Evolutionary conservation across 148 eudicot species (phyloP).

Genomic region (Rhododendron ovatum): DNA sequence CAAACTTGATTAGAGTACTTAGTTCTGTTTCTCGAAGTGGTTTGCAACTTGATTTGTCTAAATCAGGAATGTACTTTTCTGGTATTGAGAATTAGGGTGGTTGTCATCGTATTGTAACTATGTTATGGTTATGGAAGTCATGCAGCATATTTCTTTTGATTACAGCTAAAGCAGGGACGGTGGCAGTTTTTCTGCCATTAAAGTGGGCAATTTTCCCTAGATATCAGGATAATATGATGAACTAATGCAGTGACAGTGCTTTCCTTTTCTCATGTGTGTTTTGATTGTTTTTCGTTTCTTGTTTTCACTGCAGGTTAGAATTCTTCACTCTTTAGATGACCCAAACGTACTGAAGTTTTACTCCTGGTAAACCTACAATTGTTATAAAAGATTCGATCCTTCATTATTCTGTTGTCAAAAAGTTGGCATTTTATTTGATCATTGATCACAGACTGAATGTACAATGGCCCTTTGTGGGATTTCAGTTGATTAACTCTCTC

Average conservation of each 20-base stretch:
- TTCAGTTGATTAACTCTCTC: not conserved
- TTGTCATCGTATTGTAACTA: not conserved
- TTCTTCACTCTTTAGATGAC: slow-evolving; percentile 75
- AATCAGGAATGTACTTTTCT: not conserved
- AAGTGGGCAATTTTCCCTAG: not conserved
- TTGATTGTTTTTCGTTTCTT: not conserved
- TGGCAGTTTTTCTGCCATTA: not conserved
- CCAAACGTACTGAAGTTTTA: slow-evolving; percentile 77
- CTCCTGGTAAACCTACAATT: slow-evolving; percentile 52
- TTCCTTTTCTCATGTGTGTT: not conserved
- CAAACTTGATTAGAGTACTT: not conserved
- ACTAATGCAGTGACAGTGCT: not conserved
- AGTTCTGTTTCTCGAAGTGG: not conserved
- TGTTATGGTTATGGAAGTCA: not conserved
- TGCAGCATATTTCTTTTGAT: not conserved
- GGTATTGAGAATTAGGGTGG: not conserved
- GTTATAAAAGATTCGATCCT: not conserved
- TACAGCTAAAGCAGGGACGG: not conserved
- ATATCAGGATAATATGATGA: not conserved
- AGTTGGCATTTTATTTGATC: not conserved
- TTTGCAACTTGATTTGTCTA: not conserved
- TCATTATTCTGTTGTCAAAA: not conserved
- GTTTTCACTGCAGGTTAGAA: slow-evolving; percentile 55
- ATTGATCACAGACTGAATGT: not conserved
- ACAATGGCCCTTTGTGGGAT: not conserved